Conservation (phyloP, 768 basidiomycete species). For the Tephrocybe sp. region DNA sequence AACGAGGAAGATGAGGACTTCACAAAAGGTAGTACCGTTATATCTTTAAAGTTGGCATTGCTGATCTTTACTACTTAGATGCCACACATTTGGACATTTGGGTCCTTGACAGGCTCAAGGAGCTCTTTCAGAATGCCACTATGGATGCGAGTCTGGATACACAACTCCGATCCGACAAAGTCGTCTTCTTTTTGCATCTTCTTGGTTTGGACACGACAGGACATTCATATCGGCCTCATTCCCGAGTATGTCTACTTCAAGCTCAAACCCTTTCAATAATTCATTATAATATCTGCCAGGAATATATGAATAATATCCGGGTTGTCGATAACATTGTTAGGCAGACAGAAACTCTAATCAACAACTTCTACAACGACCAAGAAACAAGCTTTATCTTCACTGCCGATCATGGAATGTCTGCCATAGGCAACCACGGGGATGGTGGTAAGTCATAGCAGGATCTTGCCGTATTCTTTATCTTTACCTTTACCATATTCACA, state of each 20-base stretch:
- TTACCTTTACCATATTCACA: constrained; percentile 26
- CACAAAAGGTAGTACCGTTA: constrained; percentile 87
- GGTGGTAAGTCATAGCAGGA: constrained; percentile 51
- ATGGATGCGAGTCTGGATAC: constrained; percentile 45
- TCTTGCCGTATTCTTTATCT: not conserved
- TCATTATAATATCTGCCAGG: constrained; percentile 36
- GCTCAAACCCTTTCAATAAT: not conserved
- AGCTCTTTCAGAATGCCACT: constrained; percentile 65
- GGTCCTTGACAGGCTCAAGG: constrained; percentile 71
- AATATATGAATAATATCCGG: constrained; percentile 85
- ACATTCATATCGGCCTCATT: constrained; percentile 83
- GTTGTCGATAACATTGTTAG: constrained; percentile 76
- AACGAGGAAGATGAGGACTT: constrained; percentile 81
- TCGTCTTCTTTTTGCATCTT: constrained; percentile 82
- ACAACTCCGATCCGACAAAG: constrained; percentile 56
- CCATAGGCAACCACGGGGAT: constrained; percentile 87
- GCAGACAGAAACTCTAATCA: constrained; percentile 60
- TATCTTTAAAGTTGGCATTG: no score
- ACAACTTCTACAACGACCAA: constrained; percentile 64
- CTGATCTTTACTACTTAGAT: constrained; percentile 41
- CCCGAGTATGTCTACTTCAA: constrained; percentile 43
- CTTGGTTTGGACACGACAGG: constrained; percentile 86
- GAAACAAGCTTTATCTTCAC: constrained; percentile 80
- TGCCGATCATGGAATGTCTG: constrained; percentile 90
- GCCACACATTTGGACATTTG: constrained; percentile 77